Conservation (phyloP, 768 basidiomycete genomes). For the Coprinellus micaceus region DNA sequence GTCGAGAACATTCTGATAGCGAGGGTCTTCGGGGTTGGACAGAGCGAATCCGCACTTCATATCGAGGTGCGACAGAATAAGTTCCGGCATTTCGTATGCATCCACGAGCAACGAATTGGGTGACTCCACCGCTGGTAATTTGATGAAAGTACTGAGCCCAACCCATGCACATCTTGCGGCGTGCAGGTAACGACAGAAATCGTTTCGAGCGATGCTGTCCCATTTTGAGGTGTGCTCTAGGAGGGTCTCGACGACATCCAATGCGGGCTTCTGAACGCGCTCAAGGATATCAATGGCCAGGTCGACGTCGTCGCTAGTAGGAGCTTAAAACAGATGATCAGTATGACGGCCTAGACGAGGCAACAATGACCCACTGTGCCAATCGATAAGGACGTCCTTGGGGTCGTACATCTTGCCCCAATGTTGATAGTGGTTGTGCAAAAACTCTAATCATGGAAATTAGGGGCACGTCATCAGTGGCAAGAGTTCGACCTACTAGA, state of each 20-base stretch:
- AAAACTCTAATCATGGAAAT: slow-evolving; percentile 45
- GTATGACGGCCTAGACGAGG: slow-evolving; percentile 7
- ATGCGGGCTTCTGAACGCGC: slow-evolving; percentile 57
- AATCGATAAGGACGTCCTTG: slow-evolving; percentile 78
- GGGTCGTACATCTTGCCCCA: slow-evolving; percentile 84
- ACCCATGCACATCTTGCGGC: slow-evolving; percentile 73
- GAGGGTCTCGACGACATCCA: slow-evolving; percentile 65
- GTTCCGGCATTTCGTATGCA: slow-evolving; percentile 63
- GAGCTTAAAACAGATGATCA: slow-evolving; percentile 38
- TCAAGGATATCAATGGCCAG: slow-evolving; percentile 79
- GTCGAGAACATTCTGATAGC: slow-evolving; percentile 60
- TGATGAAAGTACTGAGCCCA: slow-evolving; percentile 68
- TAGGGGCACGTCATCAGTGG: not conserved
- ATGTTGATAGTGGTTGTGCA: slow-evolving; percentile 54
- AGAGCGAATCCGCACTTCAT: slow-evolving; percentile 75
- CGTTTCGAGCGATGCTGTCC: slow-evolving; percentile 67
- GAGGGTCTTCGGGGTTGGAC: slow-evolving; percentile 66
- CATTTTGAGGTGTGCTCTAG: slow-evolving; percentile 54
- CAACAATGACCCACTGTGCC: slow-evolving; percentile 62
- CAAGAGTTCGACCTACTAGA: slow-evolving; percentile 46
- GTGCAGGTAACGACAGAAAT: slow-evolving; percentile 79
- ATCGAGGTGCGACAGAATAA: slow-evolving; percentile 62
- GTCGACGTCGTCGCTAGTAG: slow-evolving; percentile 65
- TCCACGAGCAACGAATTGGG: slow-evolving; percentile 55
- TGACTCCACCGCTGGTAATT: slow-evolving; percentile 54